phyloP scores from a whole-genome alignment of 139 green algal species.

The Monoraphidium neglectum region DNA sequence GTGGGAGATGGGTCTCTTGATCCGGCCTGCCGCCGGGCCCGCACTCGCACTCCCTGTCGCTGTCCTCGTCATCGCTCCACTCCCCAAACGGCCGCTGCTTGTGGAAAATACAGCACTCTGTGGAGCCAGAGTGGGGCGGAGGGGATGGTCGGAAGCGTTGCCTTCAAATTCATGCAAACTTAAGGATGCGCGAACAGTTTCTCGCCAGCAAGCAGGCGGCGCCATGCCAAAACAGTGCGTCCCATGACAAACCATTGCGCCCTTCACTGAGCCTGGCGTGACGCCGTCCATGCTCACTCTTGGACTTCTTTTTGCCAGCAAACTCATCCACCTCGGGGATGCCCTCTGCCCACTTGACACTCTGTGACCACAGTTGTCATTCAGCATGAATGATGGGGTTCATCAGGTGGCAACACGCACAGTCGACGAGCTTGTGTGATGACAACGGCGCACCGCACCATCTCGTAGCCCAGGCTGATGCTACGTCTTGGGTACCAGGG shows the following conservation, averaged over 20 bases:
- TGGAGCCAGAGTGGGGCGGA: slow-evolving; percentile 13
- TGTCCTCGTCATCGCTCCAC: slow-evolving; percentile 82
- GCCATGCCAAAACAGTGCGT: no score
- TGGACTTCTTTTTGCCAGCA: slow-evolving; percentile 73
- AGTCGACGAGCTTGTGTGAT: no score
- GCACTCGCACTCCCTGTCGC: slow-evolving; percentile 60
- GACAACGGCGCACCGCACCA: no score
- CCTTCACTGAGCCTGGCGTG: neutral
- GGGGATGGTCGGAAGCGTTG: slow-evolving; percentile 1
- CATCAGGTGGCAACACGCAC: no score
- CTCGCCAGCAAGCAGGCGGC: no score
- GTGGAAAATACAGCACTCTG: slow-evolving; percentile 94
- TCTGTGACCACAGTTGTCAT: slow-evolving; percentile 18
- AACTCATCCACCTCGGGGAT: slow-evolving; percentile 77
- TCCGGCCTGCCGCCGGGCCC: neutral
- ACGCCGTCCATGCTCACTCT: slow-evolving; percentile 56
- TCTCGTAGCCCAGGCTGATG: no score
- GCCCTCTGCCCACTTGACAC: slow-evolving; percentile 76
- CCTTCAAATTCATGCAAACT: no score
- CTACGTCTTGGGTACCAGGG: no score
- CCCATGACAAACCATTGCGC: neutral
- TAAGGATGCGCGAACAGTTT: no score
- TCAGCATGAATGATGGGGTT: no score
- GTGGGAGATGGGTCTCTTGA: no score
- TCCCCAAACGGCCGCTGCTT: slow-evolving; percentile 78